Base-by-base conservation (phyloP, 768 basidiomycete species). In the Leucocoprinus leucothites region DNA sequence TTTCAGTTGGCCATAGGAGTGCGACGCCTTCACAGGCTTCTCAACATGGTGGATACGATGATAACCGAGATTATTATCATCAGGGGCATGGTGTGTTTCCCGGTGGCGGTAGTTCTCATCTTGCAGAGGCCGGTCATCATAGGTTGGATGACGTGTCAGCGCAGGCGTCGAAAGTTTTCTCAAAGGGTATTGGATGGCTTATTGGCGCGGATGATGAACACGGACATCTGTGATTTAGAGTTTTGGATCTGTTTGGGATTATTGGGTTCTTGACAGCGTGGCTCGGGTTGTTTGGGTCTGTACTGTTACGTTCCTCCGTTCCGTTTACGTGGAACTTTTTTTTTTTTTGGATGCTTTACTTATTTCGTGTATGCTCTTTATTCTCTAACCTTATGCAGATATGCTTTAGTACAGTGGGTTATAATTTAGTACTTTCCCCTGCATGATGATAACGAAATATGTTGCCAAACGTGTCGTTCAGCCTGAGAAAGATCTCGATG, bases 131-230 rank as follows among this genome's bases (percentile, higher is more conserved):
- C 48, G 79, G 69, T 51, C 69, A 74, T 45, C 67, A 74, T 46
- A 70, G 72, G 56, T 71, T 69, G 36, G 83, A 80, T 16, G 87
- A 88, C 51, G 84, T 89, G 40, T 82, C 86, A 18, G 68, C 80
- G n/a, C 85, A 87, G 62, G 92, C 92, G 1, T 82, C 84, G 47
- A 79, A 86, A 28, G 91, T 85, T 3, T 69, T 98, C 40, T 89
- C 91, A 35, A 87, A 88, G 64, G 96, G 96, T 7, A 91, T 98
- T 50, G 95, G 95, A 25, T 98, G 96, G 96, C 76, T 98, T 25
- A 85, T 98, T 55, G 96, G 96, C 40, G 89, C 85, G 11, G 94
- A 94, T 57, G 87, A 85, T 46, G 67, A 72, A 61, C 60, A 61
- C 38, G 16, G 38, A 38, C 16, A 13, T 4, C 16, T 38, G 5